A percentile compares a stretch with the other conserved stretches of the same genome.
Conservation (phyloP, 176 grass and related monocot genomes). For the Oryza glumipatula region DNA sequence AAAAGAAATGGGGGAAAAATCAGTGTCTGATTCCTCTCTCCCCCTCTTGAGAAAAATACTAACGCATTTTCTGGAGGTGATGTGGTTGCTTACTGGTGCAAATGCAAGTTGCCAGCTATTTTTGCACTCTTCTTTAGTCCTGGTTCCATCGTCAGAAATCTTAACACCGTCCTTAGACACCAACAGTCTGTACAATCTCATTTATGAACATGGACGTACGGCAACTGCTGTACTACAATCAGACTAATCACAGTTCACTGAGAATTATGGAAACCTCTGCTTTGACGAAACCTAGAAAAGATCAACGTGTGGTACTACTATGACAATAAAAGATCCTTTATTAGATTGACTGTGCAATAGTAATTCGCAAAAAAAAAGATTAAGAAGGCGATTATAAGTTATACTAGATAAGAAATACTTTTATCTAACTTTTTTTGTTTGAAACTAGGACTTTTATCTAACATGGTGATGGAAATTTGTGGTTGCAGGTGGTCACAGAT, state of each 20-base stretch:
- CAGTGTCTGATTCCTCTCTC: background rate
- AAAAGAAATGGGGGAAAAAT: conserved; percentile 10
- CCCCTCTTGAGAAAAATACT: background rate
- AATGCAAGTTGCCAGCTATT: conserved; percentile 19
- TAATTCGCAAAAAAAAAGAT: background rate
- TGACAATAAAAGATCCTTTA: conserved; percentile 5
- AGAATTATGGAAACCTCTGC: conserved; percentile 20
- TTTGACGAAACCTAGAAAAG: conserved; percentile 14
- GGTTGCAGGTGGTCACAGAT: conserved; percentile 86
- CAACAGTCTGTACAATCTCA: conserved; percentile 2
- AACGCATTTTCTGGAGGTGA: background rate
- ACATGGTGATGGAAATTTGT: conserved; percentile 1
- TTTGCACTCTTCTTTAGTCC: background rate
- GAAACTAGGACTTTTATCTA: background rate
- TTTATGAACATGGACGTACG: conserved; percentile 28
- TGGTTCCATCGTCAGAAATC: background rate
- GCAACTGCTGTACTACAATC: conserved; percentile 31
- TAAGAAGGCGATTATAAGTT: background rate
- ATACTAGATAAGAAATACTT: too few relatives aligned
- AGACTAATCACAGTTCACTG: conserved; percentile 2
- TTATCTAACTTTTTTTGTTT: background rate
- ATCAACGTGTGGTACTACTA: background rate
- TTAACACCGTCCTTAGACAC: background rate
- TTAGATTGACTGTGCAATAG: conserved; percentile 11
- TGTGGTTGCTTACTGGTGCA: conserved; percentile 32